Conservation (phyloP, 331 rosid species). For the Pyrus hybrid region DNA sequence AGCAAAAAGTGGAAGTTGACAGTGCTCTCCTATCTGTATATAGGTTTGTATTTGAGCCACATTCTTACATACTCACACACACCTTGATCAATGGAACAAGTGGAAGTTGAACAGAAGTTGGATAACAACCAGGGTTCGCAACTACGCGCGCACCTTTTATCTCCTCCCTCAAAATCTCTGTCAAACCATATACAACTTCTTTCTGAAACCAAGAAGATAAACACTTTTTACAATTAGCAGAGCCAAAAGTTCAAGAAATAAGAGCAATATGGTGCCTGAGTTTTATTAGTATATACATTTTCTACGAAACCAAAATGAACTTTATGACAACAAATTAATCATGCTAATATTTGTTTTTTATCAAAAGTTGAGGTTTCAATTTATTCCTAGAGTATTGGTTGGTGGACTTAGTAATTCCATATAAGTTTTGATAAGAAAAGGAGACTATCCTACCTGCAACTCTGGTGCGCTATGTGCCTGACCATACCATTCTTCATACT, state of each 20-base stretch:
- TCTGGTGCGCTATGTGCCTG: conserved; percentile 83
- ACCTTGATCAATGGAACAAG: conserved; percentile 91
- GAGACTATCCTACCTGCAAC: conserved; percentile 52
- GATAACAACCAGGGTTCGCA: conserved; percentile 98
- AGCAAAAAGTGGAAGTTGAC: too few relatives aligned
- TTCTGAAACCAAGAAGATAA: conserved; percentile 43
- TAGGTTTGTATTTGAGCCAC: neutral
- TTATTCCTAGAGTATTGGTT: neutral
- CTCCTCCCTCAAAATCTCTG: conserved; percentile 72
- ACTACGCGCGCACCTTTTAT: conserved; percentile 71
- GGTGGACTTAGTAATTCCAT: neutral
- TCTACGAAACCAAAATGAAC: neutral
- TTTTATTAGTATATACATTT: neutral
- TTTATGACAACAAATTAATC: neutral
- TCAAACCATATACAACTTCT: conserved; percentile 90
- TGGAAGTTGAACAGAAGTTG: conserved; percentile 90
- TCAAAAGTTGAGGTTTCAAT: neutral
- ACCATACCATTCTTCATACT: conserved; percentile 92
- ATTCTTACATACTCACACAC: neutral
- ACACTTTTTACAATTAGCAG: conserved; percentile 11
- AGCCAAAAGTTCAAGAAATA: neutral
- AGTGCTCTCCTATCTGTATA: neutral
- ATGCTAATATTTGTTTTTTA: neutral
- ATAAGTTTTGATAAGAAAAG: neutral
- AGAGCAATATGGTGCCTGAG: neutral